Conservation (phyloP, 331 rosid genomes). For the Quercus tomentella region DNA sequence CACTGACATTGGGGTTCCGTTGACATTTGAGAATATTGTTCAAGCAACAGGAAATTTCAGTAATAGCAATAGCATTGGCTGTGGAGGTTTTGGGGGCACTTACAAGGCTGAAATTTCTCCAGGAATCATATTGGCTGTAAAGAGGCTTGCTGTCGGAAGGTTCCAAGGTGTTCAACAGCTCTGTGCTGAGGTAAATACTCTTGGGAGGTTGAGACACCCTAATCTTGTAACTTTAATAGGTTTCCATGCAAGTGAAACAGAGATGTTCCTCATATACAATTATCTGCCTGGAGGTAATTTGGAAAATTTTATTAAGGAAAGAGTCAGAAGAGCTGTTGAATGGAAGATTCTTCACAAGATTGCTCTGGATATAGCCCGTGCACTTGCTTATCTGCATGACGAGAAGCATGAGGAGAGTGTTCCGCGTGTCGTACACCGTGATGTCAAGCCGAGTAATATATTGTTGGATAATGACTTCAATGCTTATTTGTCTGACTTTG, state of each 20-base stretch:
- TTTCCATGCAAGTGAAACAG: slow-evolving; percentile 45
- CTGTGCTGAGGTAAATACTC: slow-evolving; percentile 46
- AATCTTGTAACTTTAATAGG: slow-evolving; percentile 53
- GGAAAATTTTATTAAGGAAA: slow-evolving; percentile 44
- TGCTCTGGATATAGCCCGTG: slow-evolving; percentile 41
- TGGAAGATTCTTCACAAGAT: slow-evolving; percentile 50
- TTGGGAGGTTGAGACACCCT: slow-evolving; percentile 41
- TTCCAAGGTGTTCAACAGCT: slow-evolving; percentile 46
- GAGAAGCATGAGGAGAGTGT: slow-evolving; percentile 41
- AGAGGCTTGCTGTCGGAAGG: slow-evolving; percentile 50
- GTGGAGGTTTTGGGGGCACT: slow-evolving; percentile 51
- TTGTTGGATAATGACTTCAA: slow-evolving; percentile 35
- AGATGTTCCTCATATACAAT: slow-evolving; percentile 54
- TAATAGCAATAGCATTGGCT: slow-evolving; percentile 36
- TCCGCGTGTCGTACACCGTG: slow-evolving; percentile 50
- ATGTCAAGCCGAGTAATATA: slow-evolving; percentile 55
- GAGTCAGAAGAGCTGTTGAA: slow-evolving; percentile 23
- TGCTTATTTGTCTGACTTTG: slow-evolving; percentile 52
- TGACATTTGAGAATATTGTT: slow-evolving; percentile 40
- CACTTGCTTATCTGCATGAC: slow-evolving; percentile 51
- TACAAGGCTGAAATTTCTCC: slow-evolving; percentile 44
- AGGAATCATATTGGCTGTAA: slow-evolving; percentile 38
- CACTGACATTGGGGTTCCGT: slow-evolving; percentile 31
- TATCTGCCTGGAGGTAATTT: slow-evolving; percentile 49
- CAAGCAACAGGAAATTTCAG: slow-evolving; percentile 43